Percentiles rank a stretch among this genome's conserved stretches.
These are phyloP conservation scores for Trichocomaceae sp. DNA, from an alignment of 2,329 filamentous ascomycete genomes.

Conservation along the genomic window DNA sequence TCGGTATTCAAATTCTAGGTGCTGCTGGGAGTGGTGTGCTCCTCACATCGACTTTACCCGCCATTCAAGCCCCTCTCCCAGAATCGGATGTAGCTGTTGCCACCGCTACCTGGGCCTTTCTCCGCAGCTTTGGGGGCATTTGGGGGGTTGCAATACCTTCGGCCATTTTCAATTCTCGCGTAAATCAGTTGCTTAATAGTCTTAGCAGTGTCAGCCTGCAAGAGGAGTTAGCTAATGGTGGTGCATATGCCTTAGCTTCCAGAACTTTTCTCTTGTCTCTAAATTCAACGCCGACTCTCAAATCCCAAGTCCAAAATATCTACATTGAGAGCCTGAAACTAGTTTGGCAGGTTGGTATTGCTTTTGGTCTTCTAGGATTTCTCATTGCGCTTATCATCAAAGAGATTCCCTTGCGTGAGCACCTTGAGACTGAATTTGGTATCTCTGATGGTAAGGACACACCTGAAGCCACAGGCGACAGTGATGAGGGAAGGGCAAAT, in stretches of 20 bases:
- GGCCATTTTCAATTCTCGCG: background rate
- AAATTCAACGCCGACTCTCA: no score
- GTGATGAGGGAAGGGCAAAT: no score
- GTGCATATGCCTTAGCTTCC: no score
- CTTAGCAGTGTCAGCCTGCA: no score
- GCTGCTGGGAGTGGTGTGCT: background rate
- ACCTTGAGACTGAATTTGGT: slow-evolving; percentile 7
- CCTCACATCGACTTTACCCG: background rate
- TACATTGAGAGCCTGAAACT: background rate
- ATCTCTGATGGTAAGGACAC: no score
- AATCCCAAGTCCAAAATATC: background rate
- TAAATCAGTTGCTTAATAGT: background rate
- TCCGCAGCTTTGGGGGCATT: background rate
- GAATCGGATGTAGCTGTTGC: slow-evolving; percentile 2
- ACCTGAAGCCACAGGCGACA: no score
- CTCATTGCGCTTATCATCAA: background rate
- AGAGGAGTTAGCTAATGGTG: no score
- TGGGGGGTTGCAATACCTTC: background rate
- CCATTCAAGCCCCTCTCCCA: background rate
- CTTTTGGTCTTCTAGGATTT: background rate
- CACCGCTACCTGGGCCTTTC: background rate
- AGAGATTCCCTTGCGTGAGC: background rate
- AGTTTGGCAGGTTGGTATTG: slow-evolving; percentile 1
- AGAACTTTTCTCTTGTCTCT: no score
- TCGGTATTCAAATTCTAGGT: background rate